phyloP scores from a whole-genome alignment of 1,284 basidiomycete genomes.

The Inonotus obliquus region DNA sequence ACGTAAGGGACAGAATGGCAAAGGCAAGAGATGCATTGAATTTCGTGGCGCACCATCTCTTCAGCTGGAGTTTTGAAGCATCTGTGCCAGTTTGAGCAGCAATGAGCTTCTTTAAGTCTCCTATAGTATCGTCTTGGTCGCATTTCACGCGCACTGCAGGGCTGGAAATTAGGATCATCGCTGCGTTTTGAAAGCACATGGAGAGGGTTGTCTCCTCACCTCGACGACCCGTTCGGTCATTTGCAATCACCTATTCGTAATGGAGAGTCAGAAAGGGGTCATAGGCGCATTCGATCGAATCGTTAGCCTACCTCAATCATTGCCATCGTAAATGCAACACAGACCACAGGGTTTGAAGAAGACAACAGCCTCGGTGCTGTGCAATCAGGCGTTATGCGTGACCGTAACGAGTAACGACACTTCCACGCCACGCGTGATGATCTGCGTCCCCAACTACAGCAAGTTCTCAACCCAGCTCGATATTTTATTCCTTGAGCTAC shows the following conservation, averaged over 20 bases:
- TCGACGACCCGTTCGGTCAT: conserved; percentile 73
- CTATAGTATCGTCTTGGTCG: conserved; percentile 92
- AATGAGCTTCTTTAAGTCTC: conserved; percentile 95
- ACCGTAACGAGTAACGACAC: too few relatives aligned
- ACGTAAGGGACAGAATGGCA: background rate
- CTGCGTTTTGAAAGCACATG: background rate
- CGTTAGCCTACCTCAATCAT: background rate
- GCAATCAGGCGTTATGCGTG: too few relatives aligned
- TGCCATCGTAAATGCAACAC: background rate
- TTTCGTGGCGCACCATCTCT: conserved; percentile 88
- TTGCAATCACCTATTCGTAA: conserved; percentile 3
- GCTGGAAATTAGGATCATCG: background rate
- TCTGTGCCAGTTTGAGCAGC: conserved; percentile 95
- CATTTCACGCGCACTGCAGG: conserved; percentile 86
- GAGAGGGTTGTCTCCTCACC: conserved; percentile 43
- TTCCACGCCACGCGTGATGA: too few relatives aligned
- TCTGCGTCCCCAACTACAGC: too few relatives aligned
- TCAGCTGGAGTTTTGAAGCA: conserved; percentile 82
- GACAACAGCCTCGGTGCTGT: too few relatives aligned
- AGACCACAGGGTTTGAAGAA: too few relatives aligned
- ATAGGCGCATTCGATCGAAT: background rate
- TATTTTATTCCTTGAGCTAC: background rate
- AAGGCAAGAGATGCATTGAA: background rate
- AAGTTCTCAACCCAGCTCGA: too few relatives aligned
- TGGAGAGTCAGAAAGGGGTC: background rate